Evolutionary conservation across 2,329 filamentous ascomycete species (phyloP).

Genomic region (Aspergillus sp.): DNA sequence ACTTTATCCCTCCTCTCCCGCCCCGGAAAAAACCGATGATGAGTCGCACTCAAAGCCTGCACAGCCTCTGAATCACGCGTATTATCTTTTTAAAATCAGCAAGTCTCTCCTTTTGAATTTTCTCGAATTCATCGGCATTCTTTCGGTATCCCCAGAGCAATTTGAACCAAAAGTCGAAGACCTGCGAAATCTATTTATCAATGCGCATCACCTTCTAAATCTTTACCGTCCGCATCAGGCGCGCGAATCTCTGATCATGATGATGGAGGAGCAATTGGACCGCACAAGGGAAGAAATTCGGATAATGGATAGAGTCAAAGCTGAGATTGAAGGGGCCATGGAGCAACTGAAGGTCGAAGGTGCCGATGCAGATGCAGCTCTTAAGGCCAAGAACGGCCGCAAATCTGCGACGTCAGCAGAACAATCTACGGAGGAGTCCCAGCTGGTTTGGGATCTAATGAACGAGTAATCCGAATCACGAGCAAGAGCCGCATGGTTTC

Average conservation of each 20-base stretch:
- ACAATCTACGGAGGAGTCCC: slow-evolving; percentile 21
- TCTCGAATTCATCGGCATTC: slow-evolving; percentile 67
- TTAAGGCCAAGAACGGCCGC: slow-evolving; percentile 3
- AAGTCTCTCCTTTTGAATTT: slow-evolving; percentile 85
- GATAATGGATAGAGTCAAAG: slow-evolving; percentile 65
- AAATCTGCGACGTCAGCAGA: slow-evolving; percentile 8
- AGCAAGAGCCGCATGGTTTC: background rate
- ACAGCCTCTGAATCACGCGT: slow-evolving; percentile 44
- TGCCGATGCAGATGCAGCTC: slow-evolving; percentile 10
- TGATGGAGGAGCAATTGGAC: slow-evolving; percentile 80
- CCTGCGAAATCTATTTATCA: slow-evolving; percentile 73
- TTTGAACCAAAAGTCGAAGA: slow-evolving; percentile 67
- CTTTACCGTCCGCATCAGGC: slow-evolving; percentile 92
- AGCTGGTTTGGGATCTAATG: slow-evolving; percentile 33
- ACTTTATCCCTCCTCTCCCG: slow-evolving; percentile 50
- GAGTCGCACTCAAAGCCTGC: slow-evolving; percentile 32
- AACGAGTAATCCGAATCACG: slow-evolving; percentile 14
- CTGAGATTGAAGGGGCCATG: slow-evolving; percentile 49
- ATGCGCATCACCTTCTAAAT: slow-evolving; percentile 88
- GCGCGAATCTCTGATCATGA: slow-evolving; percentile 71
- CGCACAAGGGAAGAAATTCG: slow-evolving; percentile 66
- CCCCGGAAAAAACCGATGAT: slow-evolving; percentile 47
- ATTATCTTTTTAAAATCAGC: slow-evolving; percentile 64
- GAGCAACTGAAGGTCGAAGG: slow-evolving; percentile 28
- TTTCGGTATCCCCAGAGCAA: slow-evolving; percentile 59